Evolutionary conservation across 176 grass and related monocot genomes (phyloP).

Genomic region (Areca catechu): DNA sequence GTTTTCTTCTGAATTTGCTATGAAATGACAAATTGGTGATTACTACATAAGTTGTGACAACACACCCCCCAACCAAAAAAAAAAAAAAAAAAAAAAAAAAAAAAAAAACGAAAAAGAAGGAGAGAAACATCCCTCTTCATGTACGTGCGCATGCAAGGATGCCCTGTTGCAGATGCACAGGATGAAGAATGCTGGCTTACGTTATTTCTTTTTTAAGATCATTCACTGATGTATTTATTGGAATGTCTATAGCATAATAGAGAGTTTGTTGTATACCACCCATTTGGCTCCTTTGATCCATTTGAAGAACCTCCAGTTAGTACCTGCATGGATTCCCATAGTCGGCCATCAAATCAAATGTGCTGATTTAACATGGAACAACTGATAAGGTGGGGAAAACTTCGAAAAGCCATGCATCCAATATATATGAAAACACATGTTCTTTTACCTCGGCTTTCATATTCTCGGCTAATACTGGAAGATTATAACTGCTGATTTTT

Average conservation of each 20-base stretch:
- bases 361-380: neutral
- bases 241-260: neutral
- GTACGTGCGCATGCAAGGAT: no score
- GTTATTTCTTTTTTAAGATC: no score
- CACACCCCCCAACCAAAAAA: no score
- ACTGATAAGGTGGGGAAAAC: neutral
- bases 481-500: slow-evolving; percentile 84
- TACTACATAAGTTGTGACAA: no score
- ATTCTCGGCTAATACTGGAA: slow-evolving; percentile 57
- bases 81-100: no score
- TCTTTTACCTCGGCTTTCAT: slow-evolving; percentile 42
- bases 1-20: no score
- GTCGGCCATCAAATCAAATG: neutral
- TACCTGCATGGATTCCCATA: neutral
- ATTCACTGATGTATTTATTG: neutral
- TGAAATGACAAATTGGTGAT: no score
- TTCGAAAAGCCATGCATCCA: no score
- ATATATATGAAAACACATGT: neutral
- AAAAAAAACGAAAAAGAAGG: no score
- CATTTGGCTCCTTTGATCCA: slow-evolving; percentile 37
- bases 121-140: no score
- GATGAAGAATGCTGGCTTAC: no score
- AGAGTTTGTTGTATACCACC: slow-evolving; percentile 34
- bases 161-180: no score
- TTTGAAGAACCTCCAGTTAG: slow-evolving; percentile 22